Conservation (phyloP, 352 stramenopile species). For the Phytopythium ostracodes region DNA sequence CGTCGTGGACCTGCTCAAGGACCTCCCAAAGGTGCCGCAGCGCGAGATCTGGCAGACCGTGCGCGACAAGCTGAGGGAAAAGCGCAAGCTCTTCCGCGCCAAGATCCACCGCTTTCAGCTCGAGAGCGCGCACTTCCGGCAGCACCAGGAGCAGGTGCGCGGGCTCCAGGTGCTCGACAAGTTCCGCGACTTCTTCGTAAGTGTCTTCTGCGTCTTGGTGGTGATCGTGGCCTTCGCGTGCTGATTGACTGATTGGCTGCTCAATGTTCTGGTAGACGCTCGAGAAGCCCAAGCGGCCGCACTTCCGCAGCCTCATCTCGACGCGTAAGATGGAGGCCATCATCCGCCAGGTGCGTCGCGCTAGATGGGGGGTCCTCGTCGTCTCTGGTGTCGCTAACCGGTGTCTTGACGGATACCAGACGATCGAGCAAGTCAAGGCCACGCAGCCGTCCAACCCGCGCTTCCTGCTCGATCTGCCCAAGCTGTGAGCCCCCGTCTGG, state of each 20-base stretch:
- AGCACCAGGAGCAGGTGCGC: constrained; percentile 43
- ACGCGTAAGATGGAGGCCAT: constrained; percentile 57
- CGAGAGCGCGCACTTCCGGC: constrained; percentile 46
- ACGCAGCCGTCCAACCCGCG: constrained; percentile 37
- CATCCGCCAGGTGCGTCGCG: constrained; percentile 32
- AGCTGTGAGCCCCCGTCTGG: background rate
- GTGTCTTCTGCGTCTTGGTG: constrained; percentile 9
- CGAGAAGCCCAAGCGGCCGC: constrained; percentile 35
- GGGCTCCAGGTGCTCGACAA: constrained; percentile 59
- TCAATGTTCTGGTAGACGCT: constrained; percentile 19
- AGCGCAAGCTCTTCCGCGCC: constrained; percentile 51
- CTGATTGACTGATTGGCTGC: background rate
- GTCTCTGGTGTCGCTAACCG: background rate
- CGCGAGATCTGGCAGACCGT: constrained; percentile 40
- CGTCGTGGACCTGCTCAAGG: constrained; percentile 62
- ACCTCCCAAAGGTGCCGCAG: constrained; percentile 41
- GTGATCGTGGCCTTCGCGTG: background rate
- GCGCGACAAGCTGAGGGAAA: constrained; percentile 50
- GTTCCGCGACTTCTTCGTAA: constrained; percentile 68
- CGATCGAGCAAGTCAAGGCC: constrained; percentile 47
- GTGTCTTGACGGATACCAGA: constrained; percentile 15
- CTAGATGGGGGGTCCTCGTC: background rate
- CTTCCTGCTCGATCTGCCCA: constrained; percentile 26
- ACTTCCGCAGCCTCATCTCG: constrained; percentile 64
- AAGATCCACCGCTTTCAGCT: constrained; percentile 65